Evolutionary conservation across 768 basidiomycete genomes (phyloP), one percentile per base, ranked within the genome.

Genomic region (Cystofilobasidium bisporidii): DNA sequence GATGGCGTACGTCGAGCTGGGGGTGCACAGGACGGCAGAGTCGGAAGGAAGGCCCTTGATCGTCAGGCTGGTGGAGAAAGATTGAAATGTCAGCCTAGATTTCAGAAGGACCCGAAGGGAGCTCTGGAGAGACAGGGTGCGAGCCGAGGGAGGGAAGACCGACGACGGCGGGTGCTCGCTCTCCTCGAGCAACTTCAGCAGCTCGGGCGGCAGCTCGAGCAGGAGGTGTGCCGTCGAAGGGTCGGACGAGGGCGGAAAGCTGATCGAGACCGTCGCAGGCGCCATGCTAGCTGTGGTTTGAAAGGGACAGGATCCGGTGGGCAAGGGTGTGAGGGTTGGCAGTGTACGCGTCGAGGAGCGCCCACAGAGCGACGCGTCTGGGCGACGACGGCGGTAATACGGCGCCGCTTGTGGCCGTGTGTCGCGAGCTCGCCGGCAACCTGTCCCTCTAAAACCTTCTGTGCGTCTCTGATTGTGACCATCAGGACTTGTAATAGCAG

Each of bases 11-110:
- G 94, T 98, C 74, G 83, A 85, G 66, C 86, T 81, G 0, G 80
- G 72, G 0, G 92, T 94, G 76, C 94, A 97, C 12, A 94, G 78
- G 0, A 96, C 91, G 0, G 93, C 94, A 72, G 93, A 87, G 72
- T 97, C 92, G 33, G 82, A 81, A 1, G 83, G 76, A 53, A 85
- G 80, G 10, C 93, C 94, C 76, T 91, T 93, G 78, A 98, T 86
- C 32, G 82, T 81, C 63, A 91, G 76, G 48, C 87, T 87, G 71
- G n/a, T n/a, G n/a, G n/a, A 22, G 40, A 8, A 32, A 60, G 32
- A n/a, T n/a, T n/a, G n/a, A n/a, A n/a, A n/a, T n/a, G n/a, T n/a
- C n/a, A n/a, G n/a, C n/a, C n/a, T n/a, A 38, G 50, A 20, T 30
- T 33, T n/a, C 17, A 50, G n/a, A n/a, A 43, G 40, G 45, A 17